Evolutionary conservation across 2,329 filamentous ascomycete genomes (phyloP).

Genomic region (Epichloe elymi): DNA sequence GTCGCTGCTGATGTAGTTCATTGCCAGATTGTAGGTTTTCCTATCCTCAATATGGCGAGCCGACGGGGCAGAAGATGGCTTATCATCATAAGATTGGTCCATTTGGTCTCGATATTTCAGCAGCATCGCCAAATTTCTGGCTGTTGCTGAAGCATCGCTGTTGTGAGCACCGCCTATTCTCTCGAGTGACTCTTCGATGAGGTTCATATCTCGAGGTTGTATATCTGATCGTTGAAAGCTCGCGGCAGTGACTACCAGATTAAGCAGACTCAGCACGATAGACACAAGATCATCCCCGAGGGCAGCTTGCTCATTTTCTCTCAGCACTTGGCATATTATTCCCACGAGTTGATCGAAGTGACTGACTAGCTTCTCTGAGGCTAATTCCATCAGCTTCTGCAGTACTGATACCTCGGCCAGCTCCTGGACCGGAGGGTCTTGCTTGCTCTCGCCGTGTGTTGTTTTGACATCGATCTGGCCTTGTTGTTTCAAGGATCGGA

Average conservation of each 20-base stretch:
- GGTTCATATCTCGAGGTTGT: constrained; percentile 25
- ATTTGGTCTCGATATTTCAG: constrained; percentile 42
- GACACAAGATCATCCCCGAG: constrained; percentile 35
- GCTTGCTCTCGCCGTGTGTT: constrained; percentile 12
- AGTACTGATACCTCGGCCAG: constrained; percentile 49
- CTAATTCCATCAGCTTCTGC: constrained; percentile 49
- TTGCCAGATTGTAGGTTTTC: constrained; percentile 47
- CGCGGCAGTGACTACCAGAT: constrained; percentile 44
- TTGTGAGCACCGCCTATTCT: constrained; percentile 25
- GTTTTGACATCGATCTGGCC: constrained; percentile 14
- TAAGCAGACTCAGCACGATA: constrained; percentile 47
- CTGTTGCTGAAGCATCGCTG: constrained; percentile 35
- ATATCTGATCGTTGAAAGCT: constrained; percentile 38
- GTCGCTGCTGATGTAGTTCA: constrained; percentile 47
- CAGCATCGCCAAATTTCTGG: constrained; percentile 41
- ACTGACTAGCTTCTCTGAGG: constrained; percentile 49
- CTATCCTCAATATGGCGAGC: constrained; percentile 44
- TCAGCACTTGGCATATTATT: constrained; percentile 48
- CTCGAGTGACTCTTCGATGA: constrained; percentile 36
- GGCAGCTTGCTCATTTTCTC: constrained; percentile 26
- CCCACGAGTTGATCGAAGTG: constrained; percentile 52
- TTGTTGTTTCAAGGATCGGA: constrained; percentile 22
- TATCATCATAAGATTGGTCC: constrained; percentile 26
- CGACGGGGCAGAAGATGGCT: constrained; percentile 24
- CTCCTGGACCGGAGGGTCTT: constrained; percentile 30